These are phyloP conservation scores for Aspergillus neotritici DNA, from an alignment of 2,329 filamentous ascomycete species.

Conservation along the genomic window DNA sequence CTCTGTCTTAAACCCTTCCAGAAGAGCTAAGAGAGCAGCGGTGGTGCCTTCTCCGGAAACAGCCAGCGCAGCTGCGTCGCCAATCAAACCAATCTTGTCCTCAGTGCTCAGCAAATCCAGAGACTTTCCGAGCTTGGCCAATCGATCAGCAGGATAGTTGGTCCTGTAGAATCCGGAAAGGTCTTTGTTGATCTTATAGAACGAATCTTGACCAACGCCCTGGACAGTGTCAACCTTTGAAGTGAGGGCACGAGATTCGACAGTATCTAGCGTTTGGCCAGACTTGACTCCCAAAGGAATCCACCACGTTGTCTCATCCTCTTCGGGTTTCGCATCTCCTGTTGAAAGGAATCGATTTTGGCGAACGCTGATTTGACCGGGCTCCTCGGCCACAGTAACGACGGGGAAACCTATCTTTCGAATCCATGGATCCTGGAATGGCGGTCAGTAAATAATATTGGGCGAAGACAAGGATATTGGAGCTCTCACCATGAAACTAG, in stretches of 20 bases:
- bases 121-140: slow-evolving; percentile 72
- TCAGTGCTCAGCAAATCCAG: slow-evolving; percentile 70
- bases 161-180: slow-evolving; percentile 88
- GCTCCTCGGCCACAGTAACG: slow-evolving; percentile 76
- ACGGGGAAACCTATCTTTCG: slow-evolving; percentile 92
- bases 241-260: slow-evolving; percentile 63
- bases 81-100: slow-evolving; percentile 89
- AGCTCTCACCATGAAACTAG: slow-evolving; percentile 65
- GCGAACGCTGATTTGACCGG: slow-evolving; percentile 71
- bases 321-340: slow-evolving; percentile 83
- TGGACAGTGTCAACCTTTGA: slow-evolving; percentile 70
- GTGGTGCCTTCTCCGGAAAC: slow-evolving; percentile 81
- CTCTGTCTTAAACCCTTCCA: slow-evolving; percentile 79
- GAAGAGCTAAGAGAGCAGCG: slow-evolving; percentile 71
- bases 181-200: slow-evolving; percentile 91
- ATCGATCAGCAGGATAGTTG: slow-evolving; percentile 80
- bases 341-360: slow-evolving; percentile 88
- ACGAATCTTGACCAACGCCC: slow-evolving; percentile 61
- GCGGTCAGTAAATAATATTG: slow-evolving; percentile 7
- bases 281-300: slow-evolving; percentile 81
- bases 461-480: not conserved
- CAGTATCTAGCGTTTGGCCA: slow-evolving; percentile 58
- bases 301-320: slow-evolving; percentile 94
- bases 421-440: slow-evolving; percentile 69
- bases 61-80: slow-evolving; percentile 82